Evolutionary conservation across 129 eudicot species (phyloP).

Genomic region (Pittosporum tobira): DNA sequence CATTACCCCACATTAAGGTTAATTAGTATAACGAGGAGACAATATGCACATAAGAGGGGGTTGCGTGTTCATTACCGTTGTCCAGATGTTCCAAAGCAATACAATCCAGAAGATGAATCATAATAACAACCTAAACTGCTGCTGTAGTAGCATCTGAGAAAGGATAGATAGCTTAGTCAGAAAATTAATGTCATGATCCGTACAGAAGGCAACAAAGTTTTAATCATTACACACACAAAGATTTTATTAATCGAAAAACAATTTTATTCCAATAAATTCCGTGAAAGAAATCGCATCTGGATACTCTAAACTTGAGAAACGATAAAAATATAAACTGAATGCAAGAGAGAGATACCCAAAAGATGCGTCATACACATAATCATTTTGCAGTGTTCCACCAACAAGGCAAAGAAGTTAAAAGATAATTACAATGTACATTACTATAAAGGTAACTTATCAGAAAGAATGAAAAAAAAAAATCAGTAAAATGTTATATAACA

Average conservation of each 20-base stretch:
- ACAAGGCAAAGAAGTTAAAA: slow-evolving; percentile 17
- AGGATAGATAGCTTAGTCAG: background rate
- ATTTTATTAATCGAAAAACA: background rate
- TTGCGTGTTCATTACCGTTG: slow-evolving; percentile 45
- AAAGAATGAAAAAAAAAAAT: too few relatives aligned
- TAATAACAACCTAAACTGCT: slow-evolving; percentile 84
- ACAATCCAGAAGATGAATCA: slow-evolving; percentile 71
- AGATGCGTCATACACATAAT: slow-evolving; percentile 70
- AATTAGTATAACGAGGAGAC: background rate
- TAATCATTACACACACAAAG: background rate
- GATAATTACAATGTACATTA: background rate
- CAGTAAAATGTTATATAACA: too few relatives aligned
- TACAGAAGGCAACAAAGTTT: background rate
- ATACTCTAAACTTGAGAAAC: background rate
- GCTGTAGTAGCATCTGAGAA: slow-evolving; percentile 87
- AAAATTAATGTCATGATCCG: background rate
- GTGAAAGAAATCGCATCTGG: background rate
- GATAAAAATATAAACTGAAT: background rate
- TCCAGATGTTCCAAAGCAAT: slow-evolving; percentile 75
- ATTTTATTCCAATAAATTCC: background rate
- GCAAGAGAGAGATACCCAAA: slow-evolving; percentile 51
- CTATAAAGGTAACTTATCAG: too few relatives aligned
- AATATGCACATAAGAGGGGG: background rate
- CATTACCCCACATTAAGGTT: background rate
- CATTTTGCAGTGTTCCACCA: slow-evolving; percentile 57